These are phyloP conservation scores for Penicillium sp. DNA, from an alignment of 2,329 filamentous ascomycete genomes.

Conservation along the genomic window DNA sequence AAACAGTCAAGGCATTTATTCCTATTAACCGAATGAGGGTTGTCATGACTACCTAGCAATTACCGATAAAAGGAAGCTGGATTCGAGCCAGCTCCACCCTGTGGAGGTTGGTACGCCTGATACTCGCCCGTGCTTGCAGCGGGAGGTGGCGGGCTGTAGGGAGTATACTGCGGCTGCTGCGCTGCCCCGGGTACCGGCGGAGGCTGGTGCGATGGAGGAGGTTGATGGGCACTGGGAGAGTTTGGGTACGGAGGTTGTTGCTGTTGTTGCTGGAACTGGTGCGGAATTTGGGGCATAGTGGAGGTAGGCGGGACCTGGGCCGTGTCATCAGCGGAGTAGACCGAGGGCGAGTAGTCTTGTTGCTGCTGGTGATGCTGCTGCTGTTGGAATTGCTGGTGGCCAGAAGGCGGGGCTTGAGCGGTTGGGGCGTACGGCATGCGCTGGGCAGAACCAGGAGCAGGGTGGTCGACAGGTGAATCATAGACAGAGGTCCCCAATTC, in stretches of 20 bases:
- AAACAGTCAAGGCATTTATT: not conserved
- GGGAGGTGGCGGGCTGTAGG: conserved; percentile 20
- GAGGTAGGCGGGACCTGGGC: conserved; percentile 15
- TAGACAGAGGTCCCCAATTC: conserved; percentile 70
- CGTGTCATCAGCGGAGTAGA: conserved; percentile 33
- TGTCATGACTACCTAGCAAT: not conserved
- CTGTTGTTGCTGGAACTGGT: conserved; percentile 20
- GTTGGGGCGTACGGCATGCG: conserved; percentile 29
- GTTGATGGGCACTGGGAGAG: conserved; percentile 24
- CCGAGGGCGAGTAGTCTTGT: conserved; percentile 35
- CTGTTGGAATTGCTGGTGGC: conserved; percentile 28
- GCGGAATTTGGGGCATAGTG: conserved; percentile 10
- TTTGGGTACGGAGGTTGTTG: conserved; percentile 29
- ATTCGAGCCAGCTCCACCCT: conserved; percentile 27
- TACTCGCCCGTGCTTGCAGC: conserved; percentile 25
- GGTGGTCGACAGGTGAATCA: conserved; percentile 57
- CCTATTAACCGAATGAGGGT: not conserved
- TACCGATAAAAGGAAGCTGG: conserved; percentile 36
- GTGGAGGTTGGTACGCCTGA: conserved; percentile 33
- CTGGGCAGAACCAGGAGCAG: conserved; percentile 17
- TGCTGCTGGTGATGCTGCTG: conserved; percentile 22
- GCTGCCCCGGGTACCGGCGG: conserved; percentile 29
- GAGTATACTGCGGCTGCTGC: conserved; percentile 29
- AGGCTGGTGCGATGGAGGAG: conserved; percentile 28
- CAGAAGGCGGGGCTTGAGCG: conserved; percentile 21